phyloP scores from a whole-genome alignment of 371 early-diverging fungal genomes.

The Mucor indicus region DNA sequence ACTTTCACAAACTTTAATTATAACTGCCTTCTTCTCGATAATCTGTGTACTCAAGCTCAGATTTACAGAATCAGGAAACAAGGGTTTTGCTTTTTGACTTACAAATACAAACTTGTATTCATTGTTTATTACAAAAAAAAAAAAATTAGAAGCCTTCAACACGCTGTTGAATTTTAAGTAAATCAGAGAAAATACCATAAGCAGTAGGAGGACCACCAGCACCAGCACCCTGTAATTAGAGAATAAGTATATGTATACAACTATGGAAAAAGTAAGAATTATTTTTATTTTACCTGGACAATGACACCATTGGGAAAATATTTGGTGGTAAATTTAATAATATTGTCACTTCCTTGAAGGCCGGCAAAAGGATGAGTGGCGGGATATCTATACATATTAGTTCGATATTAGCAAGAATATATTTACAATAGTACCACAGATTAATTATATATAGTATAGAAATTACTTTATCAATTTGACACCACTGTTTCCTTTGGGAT shows the following conservation, averaged over 20 bases:
- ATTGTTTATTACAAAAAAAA: too few relatives aligned
- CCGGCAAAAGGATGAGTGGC: conserved; percentile 89
- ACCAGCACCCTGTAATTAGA: conserved; percentile 95
- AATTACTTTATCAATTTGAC: conserved; percentile 76
- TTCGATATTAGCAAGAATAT: too few relatives aligned
- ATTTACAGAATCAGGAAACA: too few relatives aligned
- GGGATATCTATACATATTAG: too few relatives aligned
- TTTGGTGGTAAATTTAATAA: conserved; percentile 90
- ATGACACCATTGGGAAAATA: conserved; percentile 92
- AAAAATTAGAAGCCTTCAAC: conserved; percentile 40
- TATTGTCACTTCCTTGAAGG: conserved; percentile 93
- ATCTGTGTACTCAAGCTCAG: too few relatives aligned
- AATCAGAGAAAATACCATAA: conserved; percentile 90
- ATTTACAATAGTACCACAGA: conserved; percentile 1
- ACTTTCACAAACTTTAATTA: too few relatives aligned
- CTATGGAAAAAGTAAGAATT: neutral
- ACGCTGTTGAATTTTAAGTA: conserved; percentile 76
- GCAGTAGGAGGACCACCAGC: conserved; percentile 96
- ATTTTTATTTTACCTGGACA: conserved; percentile 74
- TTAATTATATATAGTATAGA: neutral
- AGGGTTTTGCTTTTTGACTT: too few relatives aligned
- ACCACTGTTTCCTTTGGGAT: conserved; percentile 63
- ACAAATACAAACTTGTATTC: too few relatives aligned
- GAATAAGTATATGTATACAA: too few relatives aligned
- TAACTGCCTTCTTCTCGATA: too few relatives aligned